These are phyloP conservation scores for Ceratocystis harringtonii DNA, from an alignment of 2,329 filamentous ascomycete genomes.

Conservation along the genomic window DNA sequence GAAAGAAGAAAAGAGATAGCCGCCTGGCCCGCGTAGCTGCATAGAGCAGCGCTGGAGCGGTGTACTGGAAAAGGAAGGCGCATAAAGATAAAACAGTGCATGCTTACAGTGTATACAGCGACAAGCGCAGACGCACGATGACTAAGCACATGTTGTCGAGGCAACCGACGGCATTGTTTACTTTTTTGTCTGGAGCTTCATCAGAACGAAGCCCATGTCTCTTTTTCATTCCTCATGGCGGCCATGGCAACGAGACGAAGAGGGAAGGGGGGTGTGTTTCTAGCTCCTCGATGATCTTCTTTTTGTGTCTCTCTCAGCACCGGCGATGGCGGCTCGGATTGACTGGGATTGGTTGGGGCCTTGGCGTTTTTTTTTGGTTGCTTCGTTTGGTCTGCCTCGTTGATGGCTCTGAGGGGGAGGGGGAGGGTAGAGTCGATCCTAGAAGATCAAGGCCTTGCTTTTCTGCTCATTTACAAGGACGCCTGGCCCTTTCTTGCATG, in stretches of 20 bases:
- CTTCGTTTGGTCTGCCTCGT: too few relatives aligned
- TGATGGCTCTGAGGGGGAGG: neutral
- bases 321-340: constrained; percentile 2
- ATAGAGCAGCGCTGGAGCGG: neutral
- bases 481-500: neutral
- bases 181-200: neutral
- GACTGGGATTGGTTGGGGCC: neutral
- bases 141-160: constrained; percentile 1
- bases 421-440: neutral
- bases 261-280: neutral
- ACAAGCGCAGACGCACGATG: neutral
- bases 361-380: neutral
- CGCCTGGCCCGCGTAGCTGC: neutral
- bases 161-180: neutral
- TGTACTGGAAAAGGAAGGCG: neutral
- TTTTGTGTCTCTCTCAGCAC: neutral
- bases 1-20: neutral
- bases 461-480: neutral
- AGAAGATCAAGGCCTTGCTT: neutral
- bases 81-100: neutral
- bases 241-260: neutral
- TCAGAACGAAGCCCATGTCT: neutral
- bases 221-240: neutral
- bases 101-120: neutral
- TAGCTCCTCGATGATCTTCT: neutral